Evolutionary conservation across 495 filamentous ascomycete species (phyloP).

Genomic region (Haplographium delicatum): DNA sequence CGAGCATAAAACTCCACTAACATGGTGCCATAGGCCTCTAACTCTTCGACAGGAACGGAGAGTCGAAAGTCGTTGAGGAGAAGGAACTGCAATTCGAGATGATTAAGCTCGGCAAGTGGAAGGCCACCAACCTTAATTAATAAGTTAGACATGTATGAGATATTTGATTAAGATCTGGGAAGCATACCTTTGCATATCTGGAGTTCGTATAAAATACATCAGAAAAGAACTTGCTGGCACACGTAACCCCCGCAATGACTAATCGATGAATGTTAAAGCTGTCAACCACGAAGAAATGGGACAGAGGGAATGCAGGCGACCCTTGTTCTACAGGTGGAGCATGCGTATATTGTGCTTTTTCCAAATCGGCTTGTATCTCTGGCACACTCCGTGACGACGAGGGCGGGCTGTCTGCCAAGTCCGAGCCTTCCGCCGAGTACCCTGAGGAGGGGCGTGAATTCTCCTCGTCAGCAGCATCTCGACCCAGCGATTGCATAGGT

Average conservation of each 20-base stretch:
- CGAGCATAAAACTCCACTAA: constrained; percentile 96
- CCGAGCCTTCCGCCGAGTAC: constrained; percentile 25
- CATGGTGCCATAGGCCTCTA: constrained; percentile 98
- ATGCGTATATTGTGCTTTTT: constrained; percentile 26
- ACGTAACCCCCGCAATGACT: constrained; percentile 96
- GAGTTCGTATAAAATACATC: constrained; percentile 99
- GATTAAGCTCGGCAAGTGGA: constrained; percentile 93
- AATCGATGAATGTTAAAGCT: constrained; percentile 98
- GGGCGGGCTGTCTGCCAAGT: constrained; percentile 24
- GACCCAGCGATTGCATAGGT: constrained; percentile 15
- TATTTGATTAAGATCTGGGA: background rate
- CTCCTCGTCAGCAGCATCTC: constrained; percentile 11
- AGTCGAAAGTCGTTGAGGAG: constrained; percentile 96
- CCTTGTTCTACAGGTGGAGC: constrained; percentile 27
- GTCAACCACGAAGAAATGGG: constrained; percentile 94
- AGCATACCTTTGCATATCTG: constrained; percentile 90
- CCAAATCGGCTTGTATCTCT: constrained; percentile 12
- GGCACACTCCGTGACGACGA: constrained; percentile 17
- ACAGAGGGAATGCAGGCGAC: constrained; percentile 29
- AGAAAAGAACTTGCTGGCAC: constrained; percentile 99
- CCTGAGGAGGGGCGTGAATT: constrained; percentile 20
- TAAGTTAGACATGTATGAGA: background rate
- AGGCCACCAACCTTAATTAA: constrained; percentile 84
- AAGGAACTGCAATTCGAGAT: constrained; percentile 94
- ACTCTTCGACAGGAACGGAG: constrained; percentile 86